A percentile compares a stretch with the other conserved stretches of the same genome.
These are phyloP conservation scores for Wolfiporia cocos DNA, from an alignment of 1,284 basidiomycete species.

Conservation along the genomic window DNA sequence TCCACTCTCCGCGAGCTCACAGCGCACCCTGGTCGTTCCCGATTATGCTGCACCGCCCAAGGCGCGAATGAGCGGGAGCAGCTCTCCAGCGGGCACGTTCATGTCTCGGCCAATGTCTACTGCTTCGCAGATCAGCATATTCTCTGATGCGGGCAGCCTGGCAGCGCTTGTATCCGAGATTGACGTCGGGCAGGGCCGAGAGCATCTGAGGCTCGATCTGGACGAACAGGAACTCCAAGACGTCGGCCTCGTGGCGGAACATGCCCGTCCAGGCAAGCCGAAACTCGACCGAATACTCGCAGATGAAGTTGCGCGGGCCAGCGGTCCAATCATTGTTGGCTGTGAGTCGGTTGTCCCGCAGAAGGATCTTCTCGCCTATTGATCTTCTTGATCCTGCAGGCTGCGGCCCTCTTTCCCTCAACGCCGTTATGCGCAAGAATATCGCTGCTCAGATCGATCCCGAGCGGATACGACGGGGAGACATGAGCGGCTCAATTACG, in stretches of 20 bases:
- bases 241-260: conserved; percentile 61
- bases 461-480: conserved; percentile 47
- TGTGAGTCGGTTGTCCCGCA: too few species aligned
- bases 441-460: conserved; percentile 62
- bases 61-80: not conserved
- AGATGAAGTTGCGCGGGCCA: conserved; percentile 55
- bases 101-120: conserved; percentile 6
- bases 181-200: conserved; percentile 16
- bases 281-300: conserved; percentile 59
- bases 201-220: conserved; percentile 43
- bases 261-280: conserved; percentile 71
- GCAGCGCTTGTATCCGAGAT: conserved; percentile 22
- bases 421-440: conserved; percentile 65
- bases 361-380: conserved; percentile 1
- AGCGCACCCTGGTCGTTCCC: not conserved
- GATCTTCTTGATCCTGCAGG: conserved; percentile 29
- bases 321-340: conserved; percentile 60
- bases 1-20: not conserved
- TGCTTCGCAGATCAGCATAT: conserved; percentile 18
- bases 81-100: not conserved
- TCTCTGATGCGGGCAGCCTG: conserved; percentile 25
- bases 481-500: conserved; percentile 54
- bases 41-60: not conserved
- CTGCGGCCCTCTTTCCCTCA: conserved; percentile 73
- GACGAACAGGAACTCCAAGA: conserved; percentile 66